phyloP scores from a whole-genome alignment of 163 green algal species.

The Chloroidium sp. region DNA sequence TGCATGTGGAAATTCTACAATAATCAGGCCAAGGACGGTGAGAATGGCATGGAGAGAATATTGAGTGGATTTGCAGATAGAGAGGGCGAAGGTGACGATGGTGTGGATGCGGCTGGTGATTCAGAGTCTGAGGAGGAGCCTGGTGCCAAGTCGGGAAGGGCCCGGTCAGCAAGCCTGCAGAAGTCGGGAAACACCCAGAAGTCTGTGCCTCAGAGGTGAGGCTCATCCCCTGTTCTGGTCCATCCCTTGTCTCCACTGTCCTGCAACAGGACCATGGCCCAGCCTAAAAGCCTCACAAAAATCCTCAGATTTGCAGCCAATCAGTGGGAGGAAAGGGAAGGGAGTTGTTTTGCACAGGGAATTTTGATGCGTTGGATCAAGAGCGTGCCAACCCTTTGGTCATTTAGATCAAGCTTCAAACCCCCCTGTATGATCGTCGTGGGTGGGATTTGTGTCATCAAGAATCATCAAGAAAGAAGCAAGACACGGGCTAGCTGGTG shows the following conservation, averaged over 20 bases:
- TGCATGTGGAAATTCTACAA: too few relatives aligned
- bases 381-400: too few relatives aligned
- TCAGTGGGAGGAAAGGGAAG: neutral
- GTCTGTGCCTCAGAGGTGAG: neutral
- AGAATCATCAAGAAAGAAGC: too few relatives aligned
- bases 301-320: neutral
- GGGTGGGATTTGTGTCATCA: too few relatives aligned
- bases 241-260: neutral
- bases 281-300: neutral
- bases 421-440: too few relatives aligned
- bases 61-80: too few relatives aligned
- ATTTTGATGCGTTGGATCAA: too few relatives aligned
- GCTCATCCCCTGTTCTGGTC: neutral
- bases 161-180: neutral
- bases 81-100: neutral
- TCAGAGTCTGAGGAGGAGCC: constrained; percentile 4
- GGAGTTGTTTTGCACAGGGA: too few relatives aligned
- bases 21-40: too few relatives aligned
- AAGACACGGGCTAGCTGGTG: too few relatives aligned
- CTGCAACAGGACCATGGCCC: neutral
- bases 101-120: neutral
- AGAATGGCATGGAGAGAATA: too few relatives aligned
- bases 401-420: too few relatives aligned
- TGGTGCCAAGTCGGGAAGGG: neutral
- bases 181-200: neutral